phyloP scores from a whole-genome alignment of 495 filamentous ascomycete species.

The Aspergillus carlsbadensis region DNA sequence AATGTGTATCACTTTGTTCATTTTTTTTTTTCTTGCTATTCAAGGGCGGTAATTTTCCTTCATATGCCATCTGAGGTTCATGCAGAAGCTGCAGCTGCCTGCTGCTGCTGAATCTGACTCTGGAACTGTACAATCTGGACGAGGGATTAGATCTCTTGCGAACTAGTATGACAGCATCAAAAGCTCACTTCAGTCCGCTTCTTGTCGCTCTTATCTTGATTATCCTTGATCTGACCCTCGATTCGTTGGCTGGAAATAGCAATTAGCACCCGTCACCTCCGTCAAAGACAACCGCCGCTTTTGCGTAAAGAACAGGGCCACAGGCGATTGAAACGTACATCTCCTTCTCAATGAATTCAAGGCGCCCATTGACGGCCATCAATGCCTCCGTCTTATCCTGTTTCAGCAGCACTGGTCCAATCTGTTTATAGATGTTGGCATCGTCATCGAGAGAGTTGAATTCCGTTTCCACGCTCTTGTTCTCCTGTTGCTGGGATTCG shows the following conservation, averaged over 20 bases:
- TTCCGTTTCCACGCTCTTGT: conserved; percentile 87
- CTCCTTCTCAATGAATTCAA: conserved; percentile 92
- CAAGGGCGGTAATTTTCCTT: background rate
- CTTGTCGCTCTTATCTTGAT: conserved; percentile 77
- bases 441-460: conserved; percentile 74
- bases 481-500: conserved; percentile 92
- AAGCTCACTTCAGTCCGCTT: conserved; percentile 66
- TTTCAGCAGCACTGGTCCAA: conserved; percentile 90
- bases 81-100: conserved; percentile 36
- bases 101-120: conserved; percentile 40
- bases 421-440: conserved; percentile 90
- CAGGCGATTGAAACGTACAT: conserved; percentile 58
- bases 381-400: conserved; percentile 87
- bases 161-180: background rate
- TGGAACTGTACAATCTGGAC: conserved; percentile 46
- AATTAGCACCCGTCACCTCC: background rate
- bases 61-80: conserved; percentile 14
- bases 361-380: conserved; percentile 81
- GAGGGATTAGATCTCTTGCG: conserved; percentile 14
- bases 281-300: background rate
- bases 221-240: conserved; percentile 75
- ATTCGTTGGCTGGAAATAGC: conserved; percentile 64
- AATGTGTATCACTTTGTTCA: background rate
- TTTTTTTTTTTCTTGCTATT: background rate
- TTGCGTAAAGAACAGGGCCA: background rate